phyloP scores from a whole-genome alignment of 2,329 filamentous ascomycete genomes.

The Podosphaera aphanis region DNA sequence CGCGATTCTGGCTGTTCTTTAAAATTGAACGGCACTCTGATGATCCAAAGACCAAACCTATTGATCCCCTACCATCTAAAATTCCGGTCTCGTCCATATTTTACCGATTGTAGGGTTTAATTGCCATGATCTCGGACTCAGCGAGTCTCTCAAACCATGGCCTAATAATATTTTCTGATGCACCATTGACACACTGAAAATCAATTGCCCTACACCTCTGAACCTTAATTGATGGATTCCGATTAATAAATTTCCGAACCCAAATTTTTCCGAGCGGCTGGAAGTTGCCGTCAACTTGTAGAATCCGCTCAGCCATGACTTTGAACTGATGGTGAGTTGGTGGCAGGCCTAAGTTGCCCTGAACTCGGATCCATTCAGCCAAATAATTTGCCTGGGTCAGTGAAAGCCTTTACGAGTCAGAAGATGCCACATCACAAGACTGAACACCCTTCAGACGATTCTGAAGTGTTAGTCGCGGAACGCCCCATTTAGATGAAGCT shows the following conservation, averaged over 20 bases:
- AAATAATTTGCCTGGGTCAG: background rate
- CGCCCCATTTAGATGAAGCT: background rate
- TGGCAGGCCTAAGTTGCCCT: background rate
- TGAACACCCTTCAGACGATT: background rate
- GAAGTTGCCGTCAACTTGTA: background rate
- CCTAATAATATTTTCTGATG: background rate
- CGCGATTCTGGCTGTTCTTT: background rate
- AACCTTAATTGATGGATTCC: constrained; percentile 1
- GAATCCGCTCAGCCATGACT: background rate
- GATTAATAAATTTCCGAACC: background rate
- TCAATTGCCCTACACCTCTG: background rate
- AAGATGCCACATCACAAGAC: background rate
- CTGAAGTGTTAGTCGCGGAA: background rate
- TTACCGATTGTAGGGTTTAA: background rate
- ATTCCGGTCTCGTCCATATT: background rate
- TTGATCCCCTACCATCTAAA: background rate
- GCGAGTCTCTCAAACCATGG: background rate
- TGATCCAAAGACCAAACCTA: background rate
- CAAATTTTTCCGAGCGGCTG: constrained; percentile 1
- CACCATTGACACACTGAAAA: background rate
- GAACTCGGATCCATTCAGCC: background rate
- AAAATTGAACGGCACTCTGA: background rate
- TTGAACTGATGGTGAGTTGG: constrained; percentile 1
- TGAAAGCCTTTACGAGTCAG: background rate
- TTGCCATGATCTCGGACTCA: background rate